Base-by-base conservation (phyloP, 441 rosid genomes). In the Francoa sonchifolia region DNA sequence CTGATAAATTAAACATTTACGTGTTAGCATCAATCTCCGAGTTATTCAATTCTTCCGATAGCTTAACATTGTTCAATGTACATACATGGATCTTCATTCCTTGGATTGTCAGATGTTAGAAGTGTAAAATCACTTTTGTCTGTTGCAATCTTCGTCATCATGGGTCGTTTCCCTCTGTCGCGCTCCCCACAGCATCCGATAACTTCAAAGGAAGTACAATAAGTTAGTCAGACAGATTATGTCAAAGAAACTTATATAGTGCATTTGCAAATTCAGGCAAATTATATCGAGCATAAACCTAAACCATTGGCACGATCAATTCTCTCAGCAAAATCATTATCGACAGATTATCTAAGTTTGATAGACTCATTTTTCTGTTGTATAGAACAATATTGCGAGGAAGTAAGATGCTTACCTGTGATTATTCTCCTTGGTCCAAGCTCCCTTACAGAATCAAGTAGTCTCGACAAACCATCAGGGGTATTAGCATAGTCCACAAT, bases 91-190 rank as follows among this genome's bases (percentile, higher is more conserved):
- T 90, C 96, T 80, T 90, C 96, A 51, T 33, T 72, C 74, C 59
- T 74, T 6, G 90, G 94, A 71, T 90, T 78, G 70, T 78, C 94
- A 33, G 90, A 82, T 46, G 99, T 90, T 50, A 90, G 57, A 44
- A 90, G 71, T 18, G 99, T 90, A 57, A 90, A 79, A 14, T 90
- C 99, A 33, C 95, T 90, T 79, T 78, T 90, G 23, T 83, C 86
- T 0, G 94, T 80, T 6, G 94, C 82, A n/a, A 86, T 77, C 69
- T 90, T 80, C 3, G 94, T 67, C 94, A 86, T 74, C 54, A 72
- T 21, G 6, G 95, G 96, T 68, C 96, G 67, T 62, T 78, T 83
- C 42, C 83, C 90, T 71, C 83, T 74, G 33, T 76, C 99, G 2
- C 60, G 64, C 60, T 76, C 99, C 26, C 96, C 96, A 33, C 54